A percentile compares a stretch with the other conserved stretches of the same genome.
Conservation (phyloP, 345 rosid species). For the Sapria himalayana region DNA sequence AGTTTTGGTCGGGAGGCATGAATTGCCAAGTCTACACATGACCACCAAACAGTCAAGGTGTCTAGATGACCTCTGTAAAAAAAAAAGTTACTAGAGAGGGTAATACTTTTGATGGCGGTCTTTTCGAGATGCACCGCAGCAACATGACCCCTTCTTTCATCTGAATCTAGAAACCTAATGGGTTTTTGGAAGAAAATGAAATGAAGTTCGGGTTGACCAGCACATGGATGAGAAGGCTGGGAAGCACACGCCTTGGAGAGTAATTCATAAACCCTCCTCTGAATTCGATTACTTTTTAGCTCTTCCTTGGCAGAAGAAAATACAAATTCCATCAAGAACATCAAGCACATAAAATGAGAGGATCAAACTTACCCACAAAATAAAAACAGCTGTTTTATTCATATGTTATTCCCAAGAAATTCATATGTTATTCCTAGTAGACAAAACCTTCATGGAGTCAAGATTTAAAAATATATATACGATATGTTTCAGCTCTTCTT, state of each 20-base stretch:
- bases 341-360: conserved; percentile 3
- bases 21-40: too few species aligned
- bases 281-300: conserved; percentile 43
- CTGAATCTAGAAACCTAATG: conserved; percentile 41
- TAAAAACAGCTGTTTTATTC: too few species aligned
- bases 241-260: conserved; percentile 42
- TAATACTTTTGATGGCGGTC: conserved; percentile 51
- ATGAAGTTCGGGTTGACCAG: conserved; percentile 55
- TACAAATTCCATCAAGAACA: background rate
- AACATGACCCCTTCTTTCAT: conserved; percentile 36
- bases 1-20: too few species aligned
- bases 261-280: conserved; percentile 50
- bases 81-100: background rate
- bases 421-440: too few species aligned
- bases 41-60: too few species aligned
- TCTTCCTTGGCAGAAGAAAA: conserved; percentile 41
- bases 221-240: conserved; percentile 17
- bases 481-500: too few species aligned
- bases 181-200: conserved; percentile 77
- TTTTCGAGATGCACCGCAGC: conserved; percentile 56
- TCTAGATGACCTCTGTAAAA: too few species aligned
- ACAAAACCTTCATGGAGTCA: too few species aligned
- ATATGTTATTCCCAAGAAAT: too few species aligned
- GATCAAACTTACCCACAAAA: too few species aligned
- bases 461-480: too few species aligned